Base-by-base conservation (phyloP, 2,329 filamentous ascomycete genomes). In the Pochonia chlamydosporia region DNA sequence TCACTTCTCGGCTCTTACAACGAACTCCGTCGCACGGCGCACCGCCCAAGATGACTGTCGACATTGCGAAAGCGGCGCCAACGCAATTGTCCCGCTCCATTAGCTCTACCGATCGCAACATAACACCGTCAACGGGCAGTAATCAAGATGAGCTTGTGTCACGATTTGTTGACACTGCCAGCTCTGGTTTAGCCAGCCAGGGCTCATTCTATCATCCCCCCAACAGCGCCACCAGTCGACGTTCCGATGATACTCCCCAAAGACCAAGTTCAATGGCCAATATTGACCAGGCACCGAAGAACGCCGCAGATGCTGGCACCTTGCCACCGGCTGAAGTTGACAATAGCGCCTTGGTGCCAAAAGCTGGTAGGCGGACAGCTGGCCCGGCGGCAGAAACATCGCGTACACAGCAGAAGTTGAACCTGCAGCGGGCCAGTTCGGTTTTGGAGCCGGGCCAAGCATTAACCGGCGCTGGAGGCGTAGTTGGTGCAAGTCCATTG, bases 391-490 rank as follows among this genome's bases (percentile, higher is more conserved):
- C 75, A 1, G 76, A 81, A 49, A 74, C 79, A 54, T 87, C 82
- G 46, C 76, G 85, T 13, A 87, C 84, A 1, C 84, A 89, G 64
- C 84, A 89, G 62, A 89, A 89, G 58, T 71, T 89, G 13, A 84
- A 87, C 65, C 73, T 89, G 2, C 84, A 89, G 59, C 78, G 85
- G 31, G 85, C 84, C 25, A 86, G 83, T 59, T 87, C 84, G 3
- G 80, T 78, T 53, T 83, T 89, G 41, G 85, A 89, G 55, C 81
- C 81, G 1, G 69, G 77, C 25, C 78, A 82, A 66, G 51, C 59
- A 4, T 60, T 65, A 1, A 48, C 59, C 1, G 61, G 59, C 16
- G 59, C 62, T 23, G 60, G 59, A 6, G 70, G 72, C 5, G 65
- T 67, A 2, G 65, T 67, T 7, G 70, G 70, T 11, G 64, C 68